phyloP scores from a whole-genome alignment of 2,329 filamentous ascomycete species.

The Ophiostoma quercus region DNA sequence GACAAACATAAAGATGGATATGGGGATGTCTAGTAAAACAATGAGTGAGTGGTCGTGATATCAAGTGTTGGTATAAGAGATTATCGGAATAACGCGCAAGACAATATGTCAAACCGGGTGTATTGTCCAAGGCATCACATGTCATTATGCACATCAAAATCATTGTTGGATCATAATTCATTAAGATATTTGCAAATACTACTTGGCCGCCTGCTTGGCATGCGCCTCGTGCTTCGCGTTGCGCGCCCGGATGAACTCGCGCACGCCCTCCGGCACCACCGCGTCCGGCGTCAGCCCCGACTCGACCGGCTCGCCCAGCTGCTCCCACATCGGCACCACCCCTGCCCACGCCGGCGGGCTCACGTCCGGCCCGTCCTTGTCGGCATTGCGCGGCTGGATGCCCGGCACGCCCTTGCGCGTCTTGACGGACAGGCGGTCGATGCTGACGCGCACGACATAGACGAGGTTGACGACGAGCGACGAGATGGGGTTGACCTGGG shows the following conservation, averaged over 20 bases:
- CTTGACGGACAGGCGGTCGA: constrained; percentile 26
- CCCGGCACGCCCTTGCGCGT: constrained; percentile 23
- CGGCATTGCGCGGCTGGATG: constrained; percentile 26
- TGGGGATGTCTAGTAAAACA: no score
- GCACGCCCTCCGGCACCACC: constrained; percentile 19
- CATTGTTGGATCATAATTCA: no score
- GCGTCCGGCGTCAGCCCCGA: constrained; percentile 25
- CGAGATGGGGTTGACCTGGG: constrained; percentile 26
- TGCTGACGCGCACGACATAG: constrained; percentile 24
- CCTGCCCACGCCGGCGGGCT: constrained; percentile 24
- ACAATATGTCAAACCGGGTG: no score
- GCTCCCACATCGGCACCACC: constrained; percentile 27
- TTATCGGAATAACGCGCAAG: no score
- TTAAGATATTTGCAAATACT: neutral
- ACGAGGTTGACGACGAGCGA: constrained; percentile 25
- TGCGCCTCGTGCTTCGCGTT: constrained; percentile 21
- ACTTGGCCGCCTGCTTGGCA: constrained; percentile 19
- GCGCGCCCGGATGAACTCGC: constrained; percentile 16
- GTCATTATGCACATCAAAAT: no score
- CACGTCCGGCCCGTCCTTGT: constrained; percentile 23
- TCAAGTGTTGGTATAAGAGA: no score
- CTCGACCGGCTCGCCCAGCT: constrained; percentile 25
- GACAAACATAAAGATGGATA: no score
- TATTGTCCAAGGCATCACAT: no score
- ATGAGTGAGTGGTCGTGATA: no score